Evolutionary conservation across 2,329 filamentous ascomycete genomes (phyloP), one percentile per base, ranked within the genome.

Genomic region (Trichoderma gracile): DNA sequence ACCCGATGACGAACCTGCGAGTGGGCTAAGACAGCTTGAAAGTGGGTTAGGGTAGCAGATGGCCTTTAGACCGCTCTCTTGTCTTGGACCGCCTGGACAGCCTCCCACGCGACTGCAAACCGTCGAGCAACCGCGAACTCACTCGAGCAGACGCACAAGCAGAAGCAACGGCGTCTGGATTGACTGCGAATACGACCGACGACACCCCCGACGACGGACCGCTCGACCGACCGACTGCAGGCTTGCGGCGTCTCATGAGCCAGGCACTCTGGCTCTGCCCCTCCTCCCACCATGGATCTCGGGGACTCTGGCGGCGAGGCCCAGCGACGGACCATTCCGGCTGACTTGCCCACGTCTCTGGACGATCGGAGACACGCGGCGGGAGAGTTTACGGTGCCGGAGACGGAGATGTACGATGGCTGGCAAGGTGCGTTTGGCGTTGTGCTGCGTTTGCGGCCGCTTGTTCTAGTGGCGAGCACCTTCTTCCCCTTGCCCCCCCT

Each of bases 361-460:
- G 90, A 99, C 76, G 95, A 99, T 80, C 87, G 95, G 66, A 86
- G 89, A 70, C 83, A 83, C 72, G 84, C 90, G 40, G 85, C 88
- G 4, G 82, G 81, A 53, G 87, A 89, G 65, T 71, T 74, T 67
- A 85, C 88, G 68, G 84, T 90, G 63, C 83, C 84, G 45, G 95
- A 98, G 81, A 97, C 93, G 46, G 95, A 98, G 81, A 92, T 97
- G 80, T 99, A 98, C 77, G 95, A 99, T 84, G 95, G 92, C 70
- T 99, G 95, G 95, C 93, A 98, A 88, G 94, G 94, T 83, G 69
- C 67, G 80, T 79, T 50, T 82, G 10, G 69, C 67, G 80, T 79
- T 42, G 17, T 40, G 25, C 23, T 33, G 52, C 55, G 25, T 23
- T 23, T 21, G 9, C 19, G 30, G 10, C n/a, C n/a, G n/a, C 30